Percentiles rank a stretch among this genome's conserved stretches.
These are phyloP conservation scores for Aspergillus sojae DNA, from an alignment of 2,329 filamentous ascomycete genomes.

Conservation along the genomic window DNA sequence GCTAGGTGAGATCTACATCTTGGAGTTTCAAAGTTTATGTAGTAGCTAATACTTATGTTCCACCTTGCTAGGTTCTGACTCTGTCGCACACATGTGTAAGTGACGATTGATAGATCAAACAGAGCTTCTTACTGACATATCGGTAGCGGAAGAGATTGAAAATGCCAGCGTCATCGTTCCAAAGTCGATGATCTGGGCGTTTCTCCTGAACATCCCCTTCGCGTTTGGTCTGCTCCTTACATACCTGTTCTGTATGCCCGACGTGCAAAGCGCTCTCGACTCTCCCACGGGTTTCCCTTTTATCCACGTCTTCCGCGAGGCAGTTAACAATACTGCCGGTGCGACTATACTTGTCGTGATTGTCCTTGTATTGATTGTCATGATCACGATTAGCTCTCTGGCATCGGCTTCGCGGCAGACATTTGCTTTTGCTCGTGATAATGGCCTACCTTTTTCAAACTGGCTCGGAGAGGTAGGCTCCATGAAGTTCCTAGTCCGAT, in stretches of 20 bases:
- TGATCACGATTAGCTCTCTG: conserved; percentile 42
- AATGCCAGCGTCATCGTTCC: conserved; percentile 10
- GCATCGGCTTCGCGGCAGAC: conserved; percentile 44
- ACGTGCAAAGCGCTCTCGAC: conserved; percentile 38
- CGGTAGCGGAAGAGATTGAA: conserved; percentile 11
- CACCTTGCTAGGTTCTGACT: conserved; percentile 1
- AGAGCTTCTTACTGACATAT: not conserved
- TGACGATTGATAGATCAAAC: not conserved
- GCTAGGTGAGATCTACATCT: not conserved
- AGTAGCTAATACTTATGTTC: not conserved
- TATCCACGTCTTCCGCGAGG: conserved; percentile 50
- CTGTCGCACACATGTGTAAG: conserved; percentile 8
- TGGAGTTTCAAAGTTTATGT: not conserved
- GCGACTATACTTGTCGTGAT: conserved; percentile 41
- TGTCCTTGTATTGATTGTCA: conserved; percentile 42
- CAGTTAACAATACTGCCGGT: conserved; percentile 23
- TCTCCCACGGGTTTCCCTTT: conserved; percentile 49
- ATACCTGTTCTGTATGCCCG: conserved; percentile 41
- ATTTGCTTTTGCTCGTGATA: conserved; percentile 48
- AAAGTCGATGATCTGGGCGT: conserved; percentile 9
- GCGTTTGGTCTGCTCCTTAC: conserved; percentile 41
- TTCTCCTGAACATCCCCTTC: conserved; percentile 4
- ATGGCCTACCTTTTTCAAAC: conserved; percentile 45
- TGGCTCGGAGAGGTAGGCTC: conserved; percentile 37
- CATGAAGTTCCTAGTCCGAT: not conserved